Evolutionary conservation across 2,329 filamentous ascomycete genomes (phyloP).

Genomic region (Penicillium crustosum): DNA sequence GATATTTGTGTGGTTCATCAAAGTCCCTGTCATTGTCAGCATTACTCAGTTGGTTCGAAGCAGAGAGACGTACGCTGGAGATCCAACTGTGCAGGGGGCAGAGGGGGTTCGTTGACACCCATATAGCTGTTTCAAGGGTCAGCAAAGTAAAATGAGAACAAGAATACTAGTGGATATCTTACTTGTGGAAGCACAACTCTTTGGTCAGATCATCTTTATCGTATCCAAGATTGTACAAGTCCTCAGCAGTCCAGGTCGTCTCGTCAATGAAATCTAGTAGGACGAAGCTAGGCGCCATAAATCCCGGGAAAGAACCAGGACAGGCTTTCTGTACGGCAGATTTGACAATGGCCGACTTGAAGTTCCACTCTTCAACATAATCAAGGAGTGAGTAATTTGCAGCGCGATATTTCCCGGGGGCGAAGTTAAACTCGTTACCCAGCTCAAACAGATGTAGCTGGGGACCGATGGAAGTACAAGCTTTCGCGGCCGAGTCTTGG

Average conservation of each 20-base stretch:
- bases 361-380: too few relatives aligned
- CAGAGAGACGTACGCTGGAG: constrained; percentile 7
- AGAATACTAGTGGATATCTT: not conserved
- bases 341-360: too few relatives aligned
- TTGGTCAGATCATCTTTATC: constrained; percentile 8
- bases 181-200: constrained; percentile 17
- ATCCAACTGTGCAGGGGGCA: not conserved
- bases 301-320: too few relatives aligned
- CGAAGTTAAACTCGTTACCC: too few relatives aligned
- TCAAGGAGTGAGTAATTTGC: too few relatives aligned
- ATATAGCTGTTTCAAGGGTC: constrained; percentile 9
- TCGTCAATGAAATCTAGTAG: too few relatives aligned
- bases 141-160: not conserved
- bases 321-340: too few relatives aligned
- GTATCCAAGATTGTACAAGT: constrained; percentile 7
- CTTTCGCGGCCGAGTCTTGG: too few relatives aligned
- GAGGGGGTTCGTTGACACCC: constrained; percentile 2
- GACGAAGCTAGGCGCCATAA: too few relatives aligned
- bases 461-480: too few relatives aligned
- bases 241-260: constrained; percentile 2
- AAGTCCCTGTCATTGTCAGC: not conserved
- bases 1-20: constrained; percentile 24
- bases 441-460: too few relatives aligned
- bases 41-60: not conserved
- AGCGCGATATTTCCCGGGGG: too few relatives aligned